Base-by-base conservation (phyloP, 1,284 basidiomycete species). In the Trametes hirsuta region DNA sequence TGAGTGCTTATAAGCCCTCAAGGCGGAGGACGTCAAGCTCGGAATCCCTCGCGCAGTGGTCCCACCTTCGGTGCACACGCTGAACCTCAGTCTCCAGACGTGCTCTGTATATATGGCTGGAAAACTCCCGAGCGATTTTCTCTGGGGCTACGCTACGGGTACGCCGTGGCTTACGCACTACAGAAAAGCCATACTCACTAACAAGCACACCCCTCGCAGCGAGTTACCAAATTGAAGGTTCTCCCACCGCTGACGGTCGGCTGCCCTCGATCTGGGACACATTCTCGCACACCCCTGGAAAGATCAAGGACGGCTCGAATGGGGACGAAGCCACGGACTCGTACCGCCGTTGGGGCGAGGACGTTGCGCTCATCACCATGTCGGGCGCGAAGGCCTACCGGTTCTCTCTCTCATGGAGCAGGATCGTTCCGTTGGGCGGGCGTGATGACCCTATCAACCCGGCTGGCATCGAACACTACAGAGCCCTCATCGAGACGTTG, bases 381-480 rank as follows among this genome's bases (percentile, higher is more conserved):
- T 75, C 75, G 57, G 74, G 72, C 44, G 75, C 70, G 15, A 72
- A 72, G 45, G 67, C 72, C 10, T 76, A 76, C 58, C 64, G 75
- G 5, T 91, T 93, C 74, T 91, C 87, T 5, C 75, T 93, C 50
- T 82, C 90, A 4, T 93, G 90, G 91, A 82, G 85, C 6, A 78
- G 90, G 45, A 79, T 93, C 58, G 88, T 93, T 49, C 87, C 87
- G 0, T 73, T 84, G n/a, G 87, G 85, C 5, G 87, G 91, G 18
- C 79, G 86, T 11, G 77, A 85, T 58, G 89, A 92, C 67, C 83
- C 84, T 2, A 74, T 90, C 45, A 93, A 91, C 68, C 75, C 79
- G 48, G 76, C 80, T 61, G 91, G 89, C 1, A 81, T 93, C 59
- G 74, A 81, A 62, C 86, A 83, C 68, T 92, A 92, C 69, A 77